Percentiles rank a stretch among this genome's conserved stretches.
Conservation (phyloP, 2,329 filamentous ascomycete species). For the Fusarium sp. region DNA sequence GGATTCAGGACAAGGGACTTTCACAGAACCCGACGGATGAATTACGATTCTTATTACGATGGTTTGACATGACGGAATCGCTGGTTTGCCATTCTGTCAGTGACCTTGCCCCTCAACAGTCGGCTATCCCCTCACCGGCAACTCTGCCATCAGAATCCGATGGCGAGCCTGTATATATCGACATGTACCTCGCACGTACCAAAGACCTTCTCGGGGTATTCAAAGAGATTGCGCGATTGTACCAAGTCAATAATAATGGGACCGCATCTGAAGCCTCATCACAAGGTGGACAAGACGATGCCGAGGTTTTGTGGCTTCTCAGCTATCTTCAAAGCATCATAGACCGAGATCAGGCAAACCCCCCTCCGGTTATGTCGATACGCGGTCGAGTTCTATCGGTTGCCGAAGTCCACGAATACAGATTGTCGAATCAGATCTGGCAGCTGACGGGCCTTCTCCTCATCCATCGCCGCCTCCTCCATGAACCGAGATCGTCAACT, state of each 20-base stretch:
- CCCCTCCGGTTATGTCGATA: conserved; percentile 34
- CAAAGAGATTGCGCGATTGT: conserved; percentile 34
- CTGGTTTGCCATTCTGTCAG: conserved; percentile 30
- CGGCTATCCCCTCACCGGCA: conserved; percentile 29
- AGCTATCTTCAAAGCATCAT: conserved; percentile 30
- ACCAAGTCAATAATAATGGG: not conserved
- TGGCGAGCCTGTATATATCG: conserved; percentile 32
- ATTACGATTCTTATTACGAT: conserved; percentile 30
- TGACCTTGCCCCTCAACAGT: conserved; percentile 31
- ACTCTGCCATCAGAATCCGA: conserved; percentile 16
- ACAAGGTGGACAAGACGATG: not conserved
- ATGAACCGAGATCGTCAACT: conserved; percentile 16
- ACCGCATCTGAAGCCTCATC: not conserved
- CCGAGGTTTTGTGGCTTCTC: conserved; percentile 27
- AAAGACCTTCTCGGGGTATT: conserved; percentile 30
- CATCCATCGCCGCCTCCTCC: conserved; percentile 32
- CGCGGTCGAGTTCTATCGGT: conserved; percentile 16
- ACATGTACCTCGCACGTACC: conserved; percentile 38
- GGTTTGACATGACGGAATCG: conserved; percentile 41
- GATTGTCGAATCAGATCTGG: conserved; percentile 38
- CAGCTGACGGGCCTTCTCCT: conserved; percentile 32
- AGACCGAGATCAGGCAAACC: conserved; percentile 18
- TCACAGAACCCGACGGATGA: conserved; percentile 27
- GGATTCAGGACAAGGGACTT: conserved; percentile 21
- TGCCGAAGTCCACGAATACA: conserved; percentile 30